A percentile compares a stretch with the other conserved stretches of the same genome.
Conservation (phyloP, 2,329 filamentous ascomycete genomes). For the Mollisiaceae sp. region DNA sequence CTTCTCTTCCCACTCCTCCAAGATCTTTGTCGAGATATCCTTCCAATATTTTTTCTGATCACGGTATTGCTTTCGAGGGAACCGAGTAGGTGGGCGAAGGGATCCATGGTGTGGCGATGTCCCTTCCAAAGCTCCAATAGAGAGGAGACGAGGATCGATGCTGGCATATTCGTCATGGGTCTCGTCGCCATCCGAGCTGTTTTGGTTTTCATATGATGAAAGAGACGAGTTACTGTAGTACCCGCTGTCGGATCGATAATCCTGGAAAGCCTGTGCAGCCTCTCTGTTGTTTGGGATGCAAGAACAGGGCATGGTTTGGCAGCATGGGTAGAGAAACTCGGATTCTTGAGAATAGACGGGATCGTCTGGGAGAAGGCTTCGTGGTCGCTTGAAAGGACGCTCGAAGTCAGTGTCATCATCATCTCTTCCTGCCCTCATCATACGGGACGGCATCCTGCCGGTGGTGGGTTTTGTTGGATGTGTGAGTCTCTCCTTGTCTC, state of each 20-base stretch:
- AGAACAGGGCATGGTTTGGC: neutral
- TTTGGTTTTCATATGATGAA: no score
- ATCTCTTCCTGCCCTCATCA: slow-evolving; percentile 1
- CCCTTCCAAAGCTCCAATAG: neutral
- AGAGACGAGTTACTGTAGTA: no score
- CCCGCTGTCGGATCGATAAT: no score
- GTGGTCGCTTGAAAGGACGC: neutral
- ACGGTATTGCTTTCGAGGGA: no score
- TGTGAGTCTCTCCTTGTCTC: neutral
- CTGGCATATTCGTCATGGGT: neutral
- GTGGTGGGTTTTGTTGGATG: neutral
- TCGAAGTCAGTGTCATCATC: neutral
- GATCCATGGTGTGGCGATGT: no score
- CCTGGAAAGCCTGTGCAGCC: neutral
- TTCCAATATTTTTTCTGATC: no score
- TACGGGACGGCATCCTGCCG: neutral
- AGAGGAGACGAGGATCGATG: neutral
- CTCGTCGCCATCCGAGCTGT: neutral
- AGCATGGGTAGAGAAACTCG: neutral
- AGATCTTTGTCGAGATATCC: no score
- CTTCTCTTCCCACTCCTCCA: no score
- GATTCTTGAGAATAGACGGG: neutral
- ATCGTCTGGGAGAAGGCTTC: neutral
- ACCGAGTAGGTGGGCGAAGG: no score
- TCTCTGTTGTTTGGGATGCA: neutral